These are phyloP conservation scores for Microdochium paspali DNA, from an alignment of 2,329 filamentous ascomycete genomes.

Conservation along the genomic window DNA sequence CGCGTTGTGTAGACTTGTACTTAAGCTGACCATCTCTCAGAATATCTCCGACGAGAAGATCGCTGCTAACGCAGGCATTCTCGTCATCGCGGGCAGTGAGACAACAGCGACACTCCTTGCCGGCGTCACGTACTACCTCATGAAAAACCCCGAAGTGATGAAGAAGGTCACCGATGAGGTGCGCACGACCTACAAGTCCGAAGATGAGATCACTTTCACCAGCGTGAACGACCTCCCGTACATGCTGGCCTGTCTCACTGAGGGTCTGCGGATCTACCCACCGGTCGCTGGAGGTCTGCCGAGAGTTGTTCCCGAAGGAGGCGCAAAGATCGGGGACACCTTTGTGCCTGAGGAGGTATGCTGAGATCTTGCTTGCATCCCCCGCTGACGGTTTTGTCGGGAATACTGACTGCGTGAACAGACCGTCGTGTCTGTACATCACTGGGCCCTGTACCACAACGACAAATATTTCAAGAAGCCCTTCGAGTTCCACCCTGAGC, in stretches of 20 bases:
- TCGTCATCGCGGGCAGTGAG: conserved; percentile 38
- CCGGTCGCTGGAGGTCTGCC: conserved; percentile 15
- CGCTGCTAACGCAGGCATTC: conserved; percentile 13
- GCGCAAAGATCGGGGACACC: conserved; percentile 13
- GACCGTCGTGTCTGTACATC: conserved; percentile 25
- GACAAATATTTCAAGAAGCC: conserved; percentile 27
- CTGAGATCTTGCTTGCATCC: background rate
- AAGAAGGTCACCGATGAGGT: conserved; percentile 27
- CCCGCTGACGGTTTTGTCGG: background rate
- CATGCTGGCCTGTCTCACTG: conserved; percentile 30
- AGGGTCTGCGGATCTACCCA: conserved; percentile 32
- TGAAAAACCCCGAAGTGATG: conserved; percentile 22
- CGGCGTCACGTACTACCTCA: conserved; percentile 27
- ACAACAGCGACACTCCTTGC: conserved; percentile 38
- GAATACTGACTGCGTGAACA: conserved; percentile 10
- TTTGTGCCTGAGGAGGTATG: conserved; percentile 16
- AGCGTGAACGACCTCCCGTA: conserved; percentile 24
- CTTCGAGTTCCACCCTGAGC: conserved; percentile 26
- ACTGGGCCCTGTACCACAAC: conserved; percentile 25
- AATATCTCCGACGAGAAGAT: conserved; percentile 12
- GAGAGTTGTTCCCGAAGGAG: conserved; percentile 14
- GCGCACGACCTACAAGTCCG: conserved; percentile 21
- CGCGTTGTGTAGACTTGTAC: background rate
- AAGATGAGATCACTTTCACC: conserved; percentile 27
- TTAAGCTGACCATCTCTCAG: background rate